Evolutionary conservation across 2,329 filamentous ascomycete species (phyloP), one percentile per base, ranked within the genome.

Genomic region (Cytospora paraplurivora): DNA sequence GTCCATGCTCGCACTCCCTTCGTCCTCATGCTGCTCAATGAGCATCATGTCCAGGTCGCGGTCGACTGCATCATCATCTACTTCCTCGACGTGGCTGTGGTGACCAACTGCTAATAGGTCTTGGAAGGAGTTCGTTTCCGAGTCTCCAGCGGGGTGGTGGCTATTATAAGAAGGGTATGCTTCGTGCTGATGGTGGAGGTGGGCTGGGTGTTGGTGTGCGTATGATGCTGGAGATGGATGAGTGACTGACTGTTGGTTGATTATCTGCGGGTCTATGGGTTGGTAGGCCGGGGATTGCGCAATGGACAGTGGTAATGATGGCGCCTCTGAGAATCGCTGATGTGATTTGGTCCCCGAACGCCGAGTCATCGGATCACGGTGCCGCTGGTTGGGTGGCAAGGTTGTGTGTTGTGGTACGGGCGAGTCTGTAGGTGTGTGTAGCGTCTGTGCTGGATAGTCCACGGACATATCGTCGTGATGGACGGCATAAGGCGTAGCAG

Each of bases 201-300:
- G 71, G 8, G 69, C 69, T 8, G 66, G 66, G 15, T 68, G 67
- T 41, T 68, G 66, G 33, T 71, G 67, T 68, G 72, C 21, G 58
- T 59, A 52, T 66, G 67, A 58, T 72, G 71, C 62, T 74, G 59
- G 72, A 55, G 70, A 52, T 68, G 72, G 34, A 66, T 68, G 34
- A 72, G 69, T 44, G 73, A 71, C 32, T 69, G 72, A 67, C 1
- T 75, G 69, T 58, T 81, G 79, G 53, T 76, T 80, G 68, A 85
- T 85, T 60, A 86, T 85, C 68, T 83, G 82, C n/a, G 84, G 83
- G 69, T 86, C 83, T 71, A 86, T 85, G 33, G 83, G 84, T 59
- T 85, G 81, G 70, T 82, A 83, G 34, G 79, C 73, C 35, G 69
- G 64, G 68, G 66, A 44, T 65, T 69, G 64, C 67, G 68, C 49